Evolutionary conservation across 139 green algal genomes (phyloP), one percentile per base, ranked within the genome.

Genomic region (Yamagishiella unicocca): DNA sequence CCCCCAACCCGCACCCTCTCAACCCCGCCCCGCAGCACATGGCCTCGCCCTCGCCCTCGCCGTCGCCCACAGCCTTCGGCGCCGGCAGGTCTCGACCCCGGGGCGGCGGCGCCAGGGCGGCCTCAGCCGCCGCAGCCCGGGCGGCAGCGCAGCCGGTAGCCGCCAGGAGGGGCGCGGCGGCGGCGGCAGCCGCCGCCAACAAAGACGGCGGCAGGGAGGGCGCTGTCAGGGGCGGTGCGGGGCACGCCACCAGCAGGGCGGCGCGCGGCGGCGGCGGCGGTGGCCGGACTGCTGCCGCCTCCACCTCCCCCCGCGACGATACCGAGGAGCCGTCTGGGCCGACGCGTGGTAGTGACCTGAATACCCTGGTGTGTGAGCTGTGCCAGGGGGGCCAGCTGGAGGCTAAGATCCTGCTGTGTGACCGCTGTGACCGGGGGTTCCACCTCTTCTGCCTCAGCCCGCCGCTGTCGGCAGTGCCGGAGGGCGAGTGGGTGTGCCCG

Each of bases 401-500:
- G 79, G 92, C 96, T 37, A 84, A 93, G 73, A 97, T 98, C 74
- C 94, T 98, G 79, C 88, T 97, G 31, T 99, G 96, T 88, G 96
- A 98, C 85, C 75, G 87, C 22, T 98, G 80, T 64, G 80, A 82
- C 54, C 85, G 88, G 25, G 62, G 38, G 22, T 89, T 38, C 45
- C 79, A 73, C 64, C 73, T 75, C 27, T 82, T 66, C 78, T 88
- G 61, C n/a, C 66, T 79, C 9, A 61, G n/a, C 22, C 66, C 70
- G 25, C 80, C 80, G 62, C 84, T 90, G 80, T 14, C 80, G 19
- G 43, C 62, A 10, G 80, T 97, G 35, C 96, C 96, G 14, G 88
- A 93, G 21, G 95, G 96, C n/a, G 93, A 97, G 42, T 98, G 96
- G 96, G 87, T 96, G 25, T 98, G 96, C 90, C 93, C 96, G 9